Conservation (phyloP, 371 early-diverging fungal genomes). For the Mortierella sp. region DNA sequence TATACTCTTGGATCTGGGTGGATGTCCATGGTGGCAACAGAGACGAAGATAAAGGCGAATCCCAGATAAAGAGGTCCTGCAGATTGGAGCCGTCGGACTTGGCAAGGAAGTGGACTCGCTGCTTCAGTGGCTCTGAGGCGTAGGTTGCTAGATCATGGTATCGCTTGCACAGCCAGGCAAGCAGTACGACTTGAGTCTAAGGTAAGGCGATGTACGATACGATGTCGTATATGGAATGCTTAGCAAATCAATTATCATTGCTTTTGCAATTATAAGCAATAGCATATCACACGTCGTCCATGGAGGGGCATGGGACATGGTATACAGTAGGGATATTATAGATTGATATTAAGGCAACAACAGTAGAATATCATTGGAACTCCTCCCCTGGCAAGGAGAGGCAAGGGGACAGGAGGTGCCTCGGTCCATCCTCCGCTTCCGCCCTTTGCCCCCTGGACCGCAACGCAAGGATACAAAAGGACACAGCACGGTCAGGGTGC, state of each 20-base stretch:
- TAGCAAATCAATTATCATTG: no score
- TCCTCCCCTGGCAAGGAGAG: no score
- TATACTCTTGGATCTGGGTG: conserved; percentile 15
- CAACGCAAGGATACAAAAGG: conserved; percentile 19
- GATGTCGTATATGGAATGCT: no score
- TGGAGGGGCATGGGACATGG: no score
- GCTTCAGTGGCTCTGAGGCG: conserved; percentile 42
- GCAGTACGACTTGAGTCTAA: conserved; percentile 27
- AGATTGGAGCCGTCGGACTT: conserved; percentile 44
- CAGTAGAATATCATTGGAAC: neutral
- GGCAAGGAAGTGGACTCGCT: conserved; percentile 42
- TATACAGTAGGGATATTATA: neutral
- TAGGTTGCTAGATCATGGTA: conserved; percentile 40
- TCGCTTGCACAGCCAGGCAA: conserved; percentile 26
- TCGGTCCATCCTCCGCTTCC: no score
- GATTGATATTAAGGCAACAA: neutral
- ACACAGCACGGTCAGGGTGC: neutral
- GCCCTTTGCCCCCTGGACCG: no score
- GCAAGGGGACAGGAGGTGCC: no score
- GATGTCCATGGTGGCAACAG: conserved; percentile 1
- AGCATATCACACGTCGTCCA: no score
- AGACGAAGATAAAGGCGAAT: conserved; percentile 6
- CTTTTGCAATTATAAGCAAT: no score
- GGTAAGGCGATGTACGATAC: no score
- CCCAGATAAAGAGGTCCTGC: conserved; percentile 37